Evolutionary conservation across 2,329 filamentous ascomycete species (phyloP).

Genomic region (Bipolaris sorokiniana): DNA sequence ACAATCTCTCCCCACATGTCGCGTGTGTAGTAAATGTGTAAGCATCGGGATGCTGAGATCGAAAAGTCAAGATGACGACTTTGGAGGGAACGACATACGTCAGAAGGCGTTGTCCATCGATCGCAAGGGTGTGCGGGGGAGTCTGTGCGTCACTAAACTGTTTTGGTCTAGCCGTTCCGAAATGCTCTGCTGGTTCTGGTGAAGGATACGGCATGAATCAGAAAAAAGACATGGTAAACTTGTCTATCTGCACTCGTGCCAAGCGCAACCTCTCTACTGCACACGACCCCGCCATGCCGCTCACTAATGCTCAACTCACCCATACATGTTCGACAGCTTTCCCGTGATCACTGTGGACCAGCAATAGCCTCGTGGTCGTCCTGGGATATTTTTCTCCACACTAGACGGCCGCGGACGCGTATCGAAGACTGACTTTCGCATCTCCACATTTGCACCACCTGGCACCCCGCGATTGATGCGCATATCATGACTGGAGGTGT

Average conservation of each 20-base stretch:
- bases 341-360: background rate
- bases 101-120: conserved; percentile 6
- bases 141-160: background rate
- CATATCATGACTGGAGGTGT: background rate
- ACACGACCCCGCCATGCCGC: background rate
- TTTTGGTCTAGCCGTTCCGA: conserved; percentile 1
- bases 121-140: conserved; percentile 1
- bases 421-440: conserved; percentile 7
- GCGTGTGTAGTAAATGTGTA: background rate
- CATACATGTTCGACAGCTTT: background rate
- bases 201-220: conserved; percentile 1
- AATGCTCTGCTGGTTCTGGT: background rate
- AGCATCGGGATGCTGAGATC: conserved; percentile 1
- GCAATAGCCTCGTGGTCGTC: conserved; percentile 1
- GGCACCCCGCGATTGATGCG: conserved; percentile 9
- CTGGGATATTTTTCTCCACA: background rate
- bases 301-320: background rate
- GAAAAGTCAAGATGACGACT: conserved; percentile 11
- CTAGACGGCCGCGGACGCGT: conserved; percentile 4
- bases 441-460: conserved; percentile 9
- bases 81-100: conserved; percentile 6
- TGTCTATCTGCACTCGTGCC: background rate
- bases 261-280: conserved; percentile 1
- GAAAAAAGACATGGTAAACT: conserved; percentile 2
- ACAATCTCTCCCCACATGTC: conserved; percentile 1